Percentiles rank a stretch among this genome's conserved stretches.
These are phyloP conservation scores for Paracamarosporium sp. DNA, from an alignment of 2,329 filamentous ascomycete genomes.

Conservation along the genomic window DNA sequence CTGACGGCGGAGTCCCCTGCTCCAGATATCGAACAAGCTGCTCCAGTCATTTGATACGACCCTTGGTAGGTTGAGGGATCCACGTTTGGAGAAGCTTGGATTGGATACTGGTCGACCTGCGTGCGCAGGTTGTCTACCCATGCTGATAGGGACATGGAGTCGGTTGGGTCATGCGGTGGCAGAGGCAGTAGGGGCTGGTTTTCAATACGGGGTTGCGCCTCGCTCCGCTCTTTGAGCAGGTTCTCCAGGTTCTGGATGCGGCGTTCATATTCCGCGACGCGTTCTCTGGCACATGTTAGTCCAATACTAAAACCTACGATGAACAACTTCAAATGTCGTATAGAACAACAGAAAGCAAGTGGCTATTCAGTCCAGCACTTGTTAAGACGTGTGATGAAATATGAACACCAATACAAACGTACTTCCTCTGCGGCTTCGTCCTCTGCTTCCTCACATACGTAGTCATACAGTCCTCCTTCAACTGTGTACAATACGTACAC, in stretches of 20 bases:
- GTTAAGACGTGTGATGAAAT: background rate
- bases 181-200: conserved; percentile 22
- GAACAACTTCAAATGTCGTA: too few relatives aligned
- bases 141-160: conserved; percentile 19
- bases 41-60: background rate
- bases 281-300: conserved; percentile 7
- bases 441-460: conserved; percentile 33
- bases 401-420: background rate
- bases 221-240: conserved; percentile 28
- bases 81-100: conserved; percentile 15
- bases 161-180: conserved; percentile 13
- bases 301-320: background rate
- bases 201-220: conserved; percentile 24
- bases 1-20: background rate
- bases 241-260: conserved; percentile 30
- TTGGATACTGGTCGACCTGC: conserved; percentile 23
- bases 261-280: conserved; percentile 31
- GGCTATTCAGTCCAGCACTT: background rate
- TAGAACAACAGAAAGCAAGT: background rate
- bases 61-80: conserved; percentile 16
- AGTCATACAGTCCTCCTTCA: conserved; percentile 31
- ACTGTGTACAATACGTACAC: conserved; percentile 27
- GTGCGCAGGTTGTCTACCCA: conserved; percentile 28
- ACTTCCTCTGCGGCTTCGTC: conserved; percentile 30
- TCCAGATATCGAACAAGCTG: background rate